phyloP scores from a whole-genome alignment of 202 grass and related monocot species.

The Eragrostis tef region DNA sequence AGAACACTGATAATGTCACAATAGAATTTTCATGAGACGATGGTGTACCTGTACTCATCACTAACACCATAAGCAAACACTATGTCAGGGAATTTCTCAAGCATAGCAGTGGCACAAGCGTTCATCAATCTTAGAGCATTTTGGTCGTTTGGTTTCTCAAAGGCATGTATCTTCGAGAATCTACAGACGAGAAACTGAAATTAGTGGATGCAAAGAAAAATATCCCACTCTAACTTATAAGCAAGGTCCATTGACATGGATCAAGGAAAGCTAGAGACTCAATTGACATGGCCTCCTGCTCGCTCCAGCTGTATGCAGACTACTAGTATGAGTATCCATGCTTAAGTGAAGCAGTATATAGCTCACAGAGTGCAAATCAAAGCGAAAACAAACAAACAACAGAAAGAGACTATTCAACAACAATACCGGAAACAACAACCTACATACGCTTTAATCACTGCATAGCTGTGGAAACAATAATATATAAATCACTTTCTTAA shows the following conservation, averaged over 20 bases:
- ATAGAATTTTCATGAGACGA: constrained; percentile 10
- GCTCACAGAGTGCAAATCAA: constrained; percentile 3
- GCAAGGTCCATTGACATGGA: not conserved
- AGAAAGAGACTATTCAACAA: not conserved
- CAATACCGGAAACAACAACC: not conserved
- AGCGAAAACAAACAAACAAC: not conserved
- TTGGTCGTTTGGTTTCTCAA: constrained; percentile 91
- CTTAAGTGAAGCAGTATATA: not conserved
- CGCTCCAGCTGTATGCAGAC: constrained; percentile 1
- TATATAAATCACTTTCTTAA: not conserved
- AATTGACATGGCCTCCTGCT: not conserved
- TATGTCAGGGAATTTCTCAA: constrained; percentile 79
- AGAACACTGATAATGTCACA: constrained; percentile 1
- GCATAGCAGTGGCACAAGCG: constrained; percentile 71
- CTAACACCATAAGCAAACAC: constrained; percentile 96
- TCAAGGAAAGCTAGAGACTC: not conserved
- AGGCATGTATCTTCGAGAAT: constrained; percentile 76
- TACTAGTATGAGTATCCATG: constrained; percentile 4
- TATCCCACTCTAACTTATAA: not conserved
- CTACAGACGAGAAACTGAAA: constrained; percentile 46
- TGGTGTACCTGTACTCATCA: constrained; percentile 82
- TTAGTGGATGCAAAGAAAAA: constrained; percentile 20
- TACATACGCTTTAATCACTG: not conserved
- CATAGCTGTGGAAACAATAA: not conserved
- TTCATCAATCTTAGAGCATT: constrained; percentile 87